Evolutionary conservation across 2,329 filamentous ascomycete species (phyloP).

Genomic region (Trichophyton simii): DNA sequence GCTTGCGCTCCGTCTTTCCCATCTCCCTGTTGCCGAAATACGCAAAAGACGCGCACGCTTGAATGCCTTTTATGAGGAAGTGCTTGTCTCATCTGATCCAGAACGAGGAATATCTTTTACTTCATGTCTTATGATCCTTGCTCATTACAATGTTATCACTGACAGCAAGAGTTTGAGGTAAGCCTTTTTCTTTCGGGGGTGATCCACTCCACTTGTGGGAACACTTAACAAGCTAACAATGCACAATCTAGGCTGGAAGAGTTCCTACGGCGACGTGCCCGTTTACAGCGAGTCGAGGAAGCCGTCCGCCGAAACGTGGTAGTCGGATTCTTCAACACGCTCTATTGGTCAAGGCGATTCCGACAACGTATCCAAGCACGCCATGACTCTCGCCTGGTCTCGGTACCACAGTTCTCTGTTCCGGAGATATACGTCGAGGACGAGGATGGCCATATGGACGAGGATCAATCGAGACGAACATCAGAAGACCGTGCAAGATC

Average conservation of each 20-base stretch:
- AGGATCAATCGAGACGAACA: slow-evolving; percentile 11
- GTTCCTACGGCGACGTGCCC: slow-evolving; percentile 77
- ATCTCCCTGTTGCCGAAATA: slow-evolving; percentile 64
- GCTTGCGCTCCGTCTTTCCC: slow-evolving; percentile 58
- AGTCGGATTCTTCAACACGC: slow-evolving; percentile 88
- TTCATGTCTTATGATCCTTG: slow-evolving; percentile 82
- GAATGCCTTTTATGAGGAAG: slow-evolving; percentile 95
- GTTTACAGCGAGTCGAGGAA: slow-evolving; percentile 87
- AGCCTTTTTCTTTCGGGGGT: slow-evolving; percentile 15
- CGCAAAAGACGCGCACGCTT: slow-evolving; percentile 63
- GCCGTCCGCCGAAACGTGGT: slow-evolving; percentile 83
- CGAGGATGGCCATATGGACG: slow-evolving; percentile 38
- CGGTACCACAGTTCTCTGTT: slow-evolving; percentile 65
- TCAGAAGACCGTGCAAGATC: neutral
- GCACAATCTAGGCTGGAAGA: slow-evolving; percentile 59
- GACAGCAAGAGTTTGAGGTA: slow-evolving; percentile 88
- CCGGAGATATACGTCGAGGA: slow-evolving; percentile 87
- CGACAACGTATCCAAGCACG: slow-evolving; percentile 61
- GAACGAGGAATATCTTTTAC: slow-evolving; percentile 86
- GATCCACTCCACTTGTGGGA: slow-evolving; percentile 12
- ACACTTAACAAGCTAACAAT: neutral
- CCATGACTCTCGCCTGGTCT: slow-evolving; percentile 61
- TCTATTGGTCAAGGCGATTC: slow-evolving; percentile 75
- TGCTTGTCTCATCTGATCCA: slow-evolving; percentile 82
- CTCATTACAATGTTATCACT: slow-evolving; percentile 97